Evolutionary conservation across 495 filamentous ascomycete genomes (phyloP).

Genomic region (Talaromyces nanjingensis): DNA sequence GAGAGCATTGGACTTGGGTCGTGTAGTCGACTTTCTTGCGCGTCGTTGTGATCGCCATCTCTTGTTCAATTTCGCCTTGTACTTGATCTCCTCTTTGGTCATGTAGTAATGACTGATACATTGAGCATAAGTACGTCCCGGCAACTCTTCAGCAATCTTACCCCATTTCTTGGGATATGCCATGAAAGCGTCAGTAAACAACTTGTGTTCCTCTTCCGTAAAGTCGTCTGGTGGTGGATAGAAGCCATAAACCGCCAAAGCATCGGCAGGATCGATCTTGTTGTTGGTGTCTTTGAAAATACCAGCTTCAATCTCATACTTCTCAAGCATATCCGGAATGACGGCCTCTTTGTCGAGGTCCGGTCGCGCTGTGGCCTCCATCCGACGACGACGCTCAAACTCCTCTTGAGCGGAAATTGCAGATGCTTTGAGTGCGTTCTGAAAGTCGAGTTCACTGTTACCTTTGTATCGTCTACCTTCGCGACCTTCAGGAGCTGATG

Average conservation of each 20-base stretch:
- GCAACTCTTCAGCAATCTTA: conserved; percentile 69
- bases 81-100: conserved; percentile 78
- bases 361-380: conserved; percentile 60
- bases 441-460: conserved; percentile 68
- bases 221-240: conserved; percentile 77
- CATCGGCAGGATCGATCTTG: conserved; percentile 55
- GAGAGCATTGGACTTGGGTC: conserved; percentile 67
- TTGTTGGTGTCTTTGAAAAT: conserved; percentile 71
- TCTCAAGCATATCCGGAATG: conserved; percentile 71
- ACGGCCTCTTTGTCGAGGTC: conserved; percentile 78
- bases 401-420: conserved; percentile 69
- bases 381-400: conserved; percentile 58
- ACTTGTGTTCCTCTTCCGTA: conserved; percentile 65
- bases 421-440: conserved; percentile 69
- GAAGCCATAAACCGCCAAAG: conserved; percentile 65
- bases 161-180: conserved; percentile 87
- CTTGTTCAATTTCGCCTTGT: conserved; percentile 73
- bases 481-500: conserved; percentile 38
- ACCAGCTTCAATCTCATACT: conserved; percentile 31
- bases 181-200: conserved; percentile 73
- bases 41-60: conserved; percentile 60
- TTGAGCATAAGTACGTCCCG: conserved; percentile 68
- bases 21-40: conserved; percentile 40
- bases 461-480: conserved; percentile 56
- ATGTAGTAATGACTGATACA: conserved; percentile 96